Base-by-base conservation (phyloP, 2,329 filamentous ascomycete genomes). In the Fusarium pseudocircinatum region DNA sequence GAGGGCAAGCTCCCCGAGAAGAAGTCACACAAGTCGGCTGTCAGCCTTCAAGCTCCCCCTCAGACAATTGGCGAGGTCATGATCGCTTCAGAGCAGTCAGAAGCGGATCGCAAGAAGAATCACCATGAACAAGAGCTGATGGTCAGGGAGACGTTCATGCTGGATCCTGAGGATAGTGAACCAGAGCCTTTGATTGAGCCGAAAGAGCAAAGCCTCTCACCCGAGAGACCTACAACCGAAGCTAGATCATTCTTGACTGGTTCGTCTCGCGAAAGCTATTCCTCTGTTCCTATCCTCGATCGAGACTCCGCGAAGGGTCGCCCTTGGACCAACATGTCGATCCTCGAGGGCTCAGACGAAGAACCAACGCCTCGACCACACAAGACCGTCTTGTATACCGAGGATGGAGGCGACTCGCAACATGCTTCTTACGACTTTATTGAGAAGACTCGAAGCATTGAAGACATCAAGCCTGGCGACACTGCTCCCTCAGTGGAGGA, bases 1-100 rank as follows among this genome's bases (percentile, higher is more conserved):
- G 96, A 99, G 83, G 96, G 96, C 15, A 96, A 90, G 75, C 96
- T 92, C 75, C 63, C 69, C 1, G 88, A 92, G 79, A 91, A 87
- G 75, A 89, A 82, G 75, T 70, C 80, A 1, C 80, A 80, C 34
- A 83, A 82, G 59, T 78, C 72, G 22, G 64, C 69, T 20, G 84
- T 85, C 70, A 83, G 84, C 47, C 81, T 82, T 26, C 63, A 40
- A 32, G 32, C 50, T 40, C 54, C 15, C 63, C 73, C 14, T 77
- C 70, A 73, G 8, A 37, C 44, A 6, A 50, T 70, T 5, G 68
- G 61, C 8, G 73, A 79, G 22, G 72, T 78, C 22, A 67, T 71
- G 42, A 40, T 79, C 4, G 73, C 75, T 26, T 71, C 76, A 34
- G 69, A 73, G 14, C 78, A 80, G 15, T 65, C 75, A 18, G 75